Evolutionary conservation across 2,329 filamentous ascomycete genomes (phyloP).

Genomic region (Fusarium succisae): DNA sequence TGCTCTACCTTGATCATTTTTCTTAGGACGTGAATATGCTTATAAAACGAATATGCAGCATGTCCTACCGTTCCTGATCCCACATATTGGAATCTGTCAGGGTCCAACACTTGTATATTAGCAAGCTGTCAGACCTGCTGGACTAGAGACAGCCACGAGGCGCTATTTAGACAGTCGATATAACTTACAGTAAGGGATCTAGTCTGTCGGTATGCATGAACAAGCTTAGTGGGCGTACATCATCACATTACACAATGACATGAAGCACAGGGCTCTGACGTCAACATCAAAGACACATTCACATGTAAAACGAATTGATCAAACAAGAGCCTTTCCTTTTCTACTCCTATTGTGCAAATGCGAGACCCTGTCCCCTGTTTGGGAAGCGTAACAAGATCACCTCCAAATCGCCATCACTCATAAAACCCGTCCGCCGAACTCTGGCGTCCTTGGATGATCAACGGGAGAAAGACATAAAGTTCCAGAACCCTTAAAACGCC

Average conservation of each 20-base stretch:
- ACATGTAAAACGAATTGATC: slow-evolving; percentile 32
- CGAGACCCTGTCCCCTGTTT: slow-evolving; percentile 45
- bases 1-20: accelerated
- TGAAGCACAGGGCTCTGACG: background rate
- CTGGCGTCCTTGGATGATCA: slow-evolving; percentile 41
- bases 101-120: background rate
- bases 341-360: slow-evolving; percentile 51
- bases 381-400: slow-evolving; percentile 45
- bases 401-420: slow-evolving; percentile 41
- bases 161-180: background rate
- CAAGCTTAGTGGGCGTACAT: background rate
- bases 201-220: no score
- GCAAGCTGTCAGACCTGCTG: background rate
- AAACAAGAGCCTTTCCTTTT: slow-evolving; percentile 50
- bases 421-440: slow-evolving; percentile 35
- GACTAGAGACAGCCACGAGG: no score
- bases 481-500: slow-evolving; percentile 12
- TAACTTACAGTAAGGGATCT: background rate
- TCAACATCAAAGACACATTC: background rate
- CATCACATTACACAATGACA: background rate
- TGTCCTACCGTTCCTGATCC: background rate
- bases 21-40: background rate
- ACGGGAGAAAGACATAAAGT: slow-evolving; percentile 3
- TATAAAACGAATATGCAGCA: no score
- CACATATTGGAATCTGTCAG: no score